Conservation (phyloP, 2,329 filamentous ascomycete species). For the Bipolaris sorokiniana region DNA sequence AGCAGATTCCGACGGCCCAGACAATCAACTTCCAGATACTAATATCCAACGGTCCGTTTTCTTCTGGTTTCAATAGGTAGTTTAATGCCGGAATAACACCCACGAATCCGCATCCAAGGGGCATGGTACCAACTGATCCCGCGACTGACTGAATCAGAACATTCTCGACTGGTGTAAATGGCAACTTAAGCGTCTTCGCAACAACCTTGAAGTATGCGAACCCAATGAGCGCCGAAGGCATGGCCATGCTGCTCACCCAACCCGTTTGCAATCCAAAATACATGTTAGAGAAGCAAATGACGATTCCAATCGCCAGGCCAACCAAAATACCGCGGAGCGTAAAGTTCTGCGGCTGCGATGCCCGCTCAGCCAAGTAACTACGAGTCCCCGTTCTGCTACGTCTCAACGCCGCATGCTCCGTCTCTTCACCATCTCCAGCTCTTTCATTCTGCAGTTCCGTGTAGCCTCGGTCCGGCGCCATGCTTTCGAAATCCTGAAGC, state of each 20-base stretch:
- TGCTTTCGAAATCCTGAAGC: constrained; percentile 30
- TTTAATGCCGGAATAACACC: constrained; percentile 93
- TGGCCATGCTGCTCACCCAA: constrained; percentile 88
- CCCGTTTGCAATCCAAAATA: constrained; percentile 97
- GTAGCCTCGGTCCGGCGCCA: constrained; percentile 47
- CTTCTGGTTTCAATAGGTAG: constrained; percentile 77
- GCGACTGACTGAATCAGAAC: constrained; percentile 96
- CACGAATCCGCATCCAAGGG: constrained; percentile 91
- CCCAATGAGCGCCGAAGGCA: constrained; percentile 92
- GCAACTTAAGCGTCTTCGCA: constrained; percentile 72
- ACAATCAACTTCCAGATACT: constrained; percentile 78
- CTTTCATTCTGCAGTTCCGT: constrained; percentile 29
- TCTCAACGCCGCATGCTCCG: constrained; percentile 22
- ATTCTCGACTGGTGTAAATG: constrained; percentile 94
- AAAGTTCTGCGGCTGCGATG: constrained; percentile 69
- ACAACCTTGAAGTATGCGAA: constrained; percentile 91
- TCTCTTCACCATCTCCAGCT: constrained; percentile 26
- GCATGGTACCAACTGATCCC: constrained; percentile 95
- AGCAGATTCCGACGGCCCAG: constrained; percentile 91
- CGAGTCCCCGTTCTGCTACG: constrained; percentile 26
- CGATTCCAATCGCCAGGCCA: constrained; percentile 80
- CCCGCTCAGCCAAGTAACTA: constrained; percentile 39
- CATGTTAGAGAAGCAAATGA: constrained; percentile 97
- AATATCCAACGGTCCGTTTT: constrained; percentile 77
- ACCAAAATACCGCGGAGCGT: constrained; percentile 80